These are phyloP conservation scores for Tricholoma hemisulphureum DNA, from an alignment of 768 basidiomycete species.

Conservation along the genomic window DNA sequence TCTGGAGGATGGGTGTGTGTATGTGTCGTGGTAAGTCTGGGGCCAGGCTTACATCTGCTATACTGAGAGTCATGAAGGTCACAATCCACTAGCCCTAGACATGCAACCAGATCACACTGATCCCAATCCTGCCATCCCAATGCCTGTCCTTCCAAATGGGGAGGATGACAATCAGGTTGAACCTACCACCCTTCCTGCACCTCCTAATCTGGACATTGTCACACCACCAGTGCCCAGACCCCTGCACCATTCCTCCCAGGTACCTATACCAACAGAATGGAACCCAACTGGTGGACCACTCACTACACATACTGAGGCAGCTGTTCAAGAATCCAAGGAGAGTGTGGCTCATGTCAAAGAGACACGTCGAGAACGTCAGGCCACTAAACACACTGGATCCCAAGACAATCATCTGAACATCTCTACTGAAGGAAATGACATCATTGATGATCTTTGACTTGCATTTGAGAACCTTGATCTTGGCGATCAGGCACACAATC, in stretches of 20 bases:
- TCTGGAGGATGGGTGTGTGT: too few relatives aligned
- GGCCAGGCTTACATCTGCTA: too few relatives aligned
- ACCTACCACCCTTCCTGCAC: not conserved
- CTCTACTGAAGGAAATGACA: not conserved
- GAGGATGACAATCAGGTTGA: not conserved
- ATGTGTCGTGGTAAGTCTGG: too few relatives aligned
- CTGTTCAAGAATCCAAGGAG: constrained; percentile 2
- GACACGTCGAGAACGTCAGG: not conserved
- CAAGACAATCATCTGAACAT: too few relatives aligned
- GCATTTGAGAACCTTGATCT: not conserved
- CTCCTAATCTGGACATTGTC: not conserved
- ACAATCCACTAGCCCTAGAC: not conserved
- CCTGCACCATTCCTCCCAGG: not conserved
- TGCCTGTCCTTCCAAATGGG: not conserved
- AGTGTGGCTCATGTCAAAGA: constrained; percentile 1
- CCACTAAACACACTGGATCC: not conserved
- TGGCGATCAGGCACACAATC: not conserved
- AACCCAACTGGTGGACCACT: not conserved
- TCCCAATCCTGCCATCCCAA: not conserved
- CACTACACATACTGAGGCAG: not conserved
- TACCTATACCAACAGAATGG: not conserved
- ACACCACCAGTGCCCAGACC: not conserved
- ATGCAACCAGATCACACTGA: not conserved
- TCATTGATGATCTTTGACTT: not conserved
- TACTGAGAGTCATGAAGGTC: constrained; percentile 21